Base-by-base conservation (phyloP, 2,329 filamentous ascomycete species). In the Epicoccum nigrum region DNA sequence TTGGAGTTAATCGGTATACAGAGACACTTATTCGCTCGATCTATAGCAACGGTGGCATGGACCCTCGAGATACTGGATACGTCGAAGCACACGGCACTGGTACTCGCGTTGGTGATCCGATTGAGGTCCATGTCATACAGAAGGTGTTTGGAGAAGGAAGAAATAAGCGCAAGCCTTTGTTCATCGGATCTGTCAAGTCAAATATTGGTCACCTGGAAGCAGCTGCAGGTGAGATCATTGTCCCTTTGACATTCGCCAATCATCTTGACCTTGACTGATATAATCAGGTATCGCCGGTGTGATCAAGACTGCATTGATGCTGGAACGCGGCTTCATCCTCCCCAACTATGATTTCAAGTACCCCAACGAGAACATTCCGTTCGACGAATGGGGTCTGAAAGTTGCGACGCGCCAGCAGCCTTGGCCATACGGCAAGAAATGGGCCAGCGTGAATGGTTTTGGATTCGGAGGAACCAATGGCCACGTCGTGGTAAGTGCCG, bases 71-170 rank as follows among this genome's bases (percentile, higher is more conserved):
- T 19, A 69, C 65, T 4, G 60, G 54, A 4, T 70, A 69, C 12
- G 57, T 70, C 4, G 68, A 71, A 31, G 67, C 65, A 2, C 68
- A 71, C 44, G 68, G 84, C 4, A 86, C 83, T 0, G 84, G 84
- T 4, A 86, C 84, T 0, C 77, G 79, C 27, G 81, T 80, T 15
- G 64, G 67, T 2, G 71, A 73, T 42, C 33, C 17, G 9, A 35
- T 20, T 7, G 33, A 35, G 16, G 17, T 35, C 17, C 5, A 5
- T 9, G 16, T 17, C 16, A 7, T 35, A 5, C 11, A 16, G 6
- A 19, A 9, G 9, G 33, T 35, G 4, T 35, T 20, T 20, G 33
- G 33, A 13, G 17, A 16, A 35, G 16, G 16, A 8, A 15, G 33
- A 4, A 12, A 19, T 12, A 20, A 16, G 9, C 11, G 11, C 16